These are phyloP conservation scores for Boeremia exigua DNA, from an alignment of 2,329 filamentous ascomycete genomes.

Conservation along the genomic window DNA sequence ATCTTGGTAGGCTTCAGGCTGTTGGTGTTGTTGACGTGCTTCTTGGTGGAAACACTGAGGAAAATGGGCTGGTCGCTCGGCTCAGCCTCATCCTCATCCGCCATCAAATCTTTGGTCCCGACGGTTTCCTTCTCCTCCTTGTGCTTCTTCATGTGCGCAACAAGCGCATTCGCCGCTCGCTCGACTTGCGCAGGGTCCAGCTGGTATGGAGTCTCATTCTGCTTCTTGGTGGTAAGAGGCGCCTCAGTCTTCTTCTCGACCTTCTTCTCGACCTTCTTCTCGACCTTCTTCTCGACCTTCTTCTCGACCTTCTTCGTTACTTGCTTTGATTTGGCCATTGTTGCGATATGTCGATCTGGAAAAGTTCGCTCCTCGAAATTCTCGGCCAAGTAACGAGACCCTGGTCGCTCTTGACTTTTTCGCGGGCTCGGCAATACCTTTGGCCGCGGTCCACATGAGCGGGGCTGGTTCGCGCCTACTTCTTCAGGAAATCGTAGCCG, in stretches of 20 bases:
- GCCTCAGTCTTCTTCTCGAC: constrained; percentile 37
- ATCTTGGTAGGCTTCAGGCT: constrained; percentile 86
- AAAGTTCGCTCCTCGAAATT: constrained; percentile 22
- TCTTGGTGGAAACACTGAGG: constrained; percentile 69
- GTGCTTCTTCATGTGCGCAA: constrained; percentile 62
- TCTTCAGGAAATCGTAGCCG: constrained; percentile 15
- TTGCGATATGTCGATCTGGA: constrained; percentile 18
- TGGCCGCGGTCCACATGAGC: constrained; percentile 17
- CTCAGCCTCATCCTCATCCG: constrained; percentile 52
- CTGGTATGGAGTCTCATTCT: constrained; percentile 49
- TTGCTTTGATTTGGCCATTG: constrained; percentile 43
- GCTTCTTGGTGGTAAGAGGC: constrained; percentile 45
- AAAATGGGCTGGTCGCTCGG: constrained; percentile 63
- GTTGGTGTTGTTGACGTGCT: constrained; percentile 73
- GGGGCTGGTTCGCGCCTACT: constrained; percentile 21
- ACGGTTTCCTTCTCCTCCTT: constrained; percentile 55
- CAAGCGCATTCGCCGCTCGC: constrained; percentile 65
- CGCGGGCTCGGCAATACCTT: constrained; percentile 21
- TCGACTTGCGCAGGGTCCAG: constrained; percentile 59
- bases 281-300: constrained; percentile 15
- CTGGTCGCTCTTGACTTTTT: constrained; percentile 20
- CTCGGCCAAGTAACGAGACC: constrained; percentile 21
- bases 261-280: constrained; percentile 35
- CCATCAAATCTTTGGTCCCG: constrained; percentile 61
- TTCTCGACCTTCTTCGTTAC: constrained; percentile 17